These are phyloP conservation scores for Endotrypanum monterogeii DNA, from an alignment of 208 protist species.

Conservation along the genomic window DNA sequence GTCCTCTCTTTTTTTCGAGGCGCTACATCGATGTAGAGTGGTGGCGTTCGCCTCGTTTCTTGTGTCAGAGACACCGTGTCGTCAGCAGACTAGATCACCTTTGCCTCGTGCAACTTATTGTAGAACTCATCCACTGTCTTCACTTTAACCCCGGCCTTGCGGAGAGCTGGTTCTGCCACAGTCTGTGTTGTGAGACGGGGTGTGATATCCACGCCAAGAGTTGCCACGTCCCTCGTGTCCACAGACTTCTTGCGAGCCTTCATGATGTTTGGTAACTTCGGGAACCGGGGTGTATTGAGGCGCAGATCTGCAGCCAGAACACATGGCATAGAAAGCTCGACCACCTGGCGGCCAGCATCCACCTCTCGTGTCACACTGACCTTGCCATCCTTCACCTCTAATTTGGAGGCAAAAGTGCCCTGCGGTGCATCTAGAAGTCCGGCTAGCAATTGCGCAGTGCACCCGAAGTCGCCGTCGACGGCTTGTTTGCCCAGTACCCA, in stretches of 20 bases:
- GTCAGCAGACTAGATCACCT: slow-evolving; percentile 58
- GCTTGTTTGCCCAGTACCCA: slow-evolving; percentile 96
- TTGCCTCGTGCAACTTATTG: slow-evolving; percentile 92
- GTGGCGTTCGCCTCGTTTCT: too few relatives aligned
- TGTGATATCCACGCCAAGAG: slow-evolving; percentile 88
- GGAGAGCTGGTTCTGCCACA: slow-evolving; percentile 80
- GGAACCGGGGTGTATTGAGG: slow-evolving; percentile 96
- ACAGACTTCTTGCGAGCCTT: slow-evolving; percentile 97
- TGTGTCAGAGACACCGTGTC: neutral
- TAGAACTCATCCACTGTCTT: slow-evolving; percentile 91
- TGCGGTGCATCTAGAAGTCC: slow-evolving; percentile 94
- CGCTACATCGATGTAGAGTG: neutral
- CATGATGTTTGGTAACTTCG: slow-evolving; percentile 98
- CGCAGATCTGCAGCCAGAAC: slow-evolving; percentile 91
- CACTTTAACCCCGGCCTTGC: slow-evolving; percentile 91
- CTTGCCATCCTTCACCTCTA: slow-evolving; percentile 73
- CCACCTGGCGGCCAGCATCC: slow-evolving; percentile 94
- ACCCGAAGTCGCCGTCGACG: slow-evolving; percentile 96
- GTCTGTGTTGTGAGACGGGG: slow-evolving; percentile 60
- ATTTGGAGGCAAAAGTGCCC: slow-evolving; percentile 93
- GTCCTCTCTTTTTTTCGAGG: neutral
- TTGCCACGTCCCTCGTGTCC: slow-evolving; percentile 68
- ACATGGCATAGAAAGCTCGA: slow-evolving; percentile 83
- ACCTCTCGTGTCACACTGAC: slow-evolving; percentile 94
- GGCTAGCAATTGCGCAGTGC: slow-evolving; percentile 95